Evolutionary conservation across 805 yeast genomes (phyloP).

Genomic region (Isabelozyma heimii): DNA sequence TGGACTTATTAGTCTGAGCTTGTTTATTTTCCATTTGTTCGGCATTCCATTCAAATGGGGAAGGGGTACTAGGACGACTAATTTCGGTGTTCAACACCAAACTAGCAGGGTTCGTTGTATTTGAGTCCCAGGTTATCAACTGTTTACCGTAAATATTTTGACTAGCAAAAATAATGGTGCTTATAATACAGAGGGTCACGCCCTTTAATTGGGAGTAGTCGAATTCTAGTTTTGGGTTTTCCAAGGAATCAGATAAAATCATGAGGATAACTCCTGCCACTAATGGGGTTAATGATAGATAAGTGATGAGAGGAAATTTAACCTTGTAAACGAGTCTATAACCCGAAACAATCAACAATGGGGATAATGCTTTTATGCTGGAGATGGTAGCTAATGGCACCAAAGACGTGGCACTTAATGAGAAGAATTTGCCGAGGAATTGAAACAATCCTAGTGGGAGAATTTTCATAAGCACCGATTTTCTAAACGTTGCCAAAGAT

Average conservation of each 20-base stretch:
- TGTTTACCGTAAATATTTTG: constrained; percentile 87
- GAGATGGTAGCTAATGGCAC: constrained; percentile 71
- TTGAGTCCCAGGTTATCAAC: constrained; percentile 57
- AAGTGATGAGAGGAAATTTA: constrained; percentile 47
- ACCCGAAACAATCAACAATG: constrained; percentile 55
- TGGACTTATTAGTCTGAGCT: not conserved
- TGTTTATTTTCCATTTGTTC: not conserved
- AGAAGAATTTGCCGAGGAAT: constrained; percentile 60
- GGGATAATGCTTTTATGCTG: constrained; percentile 66
- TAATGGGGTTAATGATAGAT: constrained; percentile 50
- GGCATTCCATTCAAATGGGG: not conserved
- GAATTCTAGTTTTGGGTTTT: constrained; percentile 5
- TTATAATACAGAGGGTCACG: constrained; percentile 60
- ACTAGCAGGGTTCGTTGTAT: constrained; percentile 21
- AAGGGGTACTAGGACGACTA: constrained; percentile 15
- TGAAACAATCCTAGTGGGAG: constrained; percentile 67
- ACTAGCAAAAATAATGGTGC: constrained; percentile 74
- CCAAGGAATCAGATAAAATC: constrained; percentile 30
- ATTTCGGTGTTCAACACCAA: constrained; percentile 24
- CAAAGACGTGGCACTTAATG: constrained; percentile 61
- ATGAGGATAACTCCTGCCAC: constrained; percentile 52
- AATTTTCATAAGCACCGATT: constrained; percentile 41
- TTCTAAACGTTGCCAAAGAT: constrained; percentile 17
- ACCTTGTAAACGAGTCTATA: constrained; percentile 54
- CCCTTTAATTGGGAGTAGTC: constrained; percentile 51